Conservation (phyloP, 169 alveolate species). For the Plasmodium gallinaceum region DNA sequence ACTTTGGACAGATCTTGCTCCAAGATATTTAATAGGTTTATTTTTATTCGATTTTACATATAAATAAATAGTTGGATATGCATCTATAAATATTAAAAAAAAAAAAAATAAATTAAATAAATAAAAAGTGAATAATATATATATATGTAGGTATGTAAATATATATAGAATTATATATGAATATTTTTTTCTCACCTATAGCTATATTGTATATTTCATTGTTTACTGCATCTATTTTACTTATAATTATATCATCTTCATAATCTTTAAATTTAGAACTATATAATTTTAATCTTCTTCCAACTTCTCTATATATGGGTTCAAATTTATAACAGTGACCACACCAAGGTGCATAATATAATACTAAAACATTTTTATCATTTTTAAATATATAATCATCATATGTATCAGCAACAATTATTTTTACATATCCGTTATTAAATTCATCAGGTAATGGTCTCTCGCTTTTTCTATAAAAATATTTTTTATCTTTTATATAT, state of each 20-base stretch:
- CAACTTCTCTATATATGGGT: slow-evolving; percentile 91
- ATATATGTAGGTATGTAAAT: slow-evolving; percentile 1
- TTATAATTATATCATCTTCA: slow-evolving; percentile 46
- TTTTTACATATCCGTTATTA: slow-evolving; percentile 76
- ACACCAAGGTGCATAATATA: slow-evolving; percentile 96
- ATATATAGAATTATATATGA: neutral
- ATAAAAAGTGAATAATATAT: neutral
- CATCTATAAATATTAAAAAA: slow-evolving; percentile 32
- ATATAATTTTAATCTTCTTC: slow-evolving; percentile 60
- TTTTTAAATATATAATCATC: slow-evolving; percentile 86
- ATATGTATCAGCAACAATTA: slow-evolving; percentile 84
- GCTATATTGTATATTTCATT: slow-evolving; percentile 58
- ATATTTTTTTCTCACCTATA: slow-evolving; percentile 28
- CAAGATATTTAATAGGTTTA: slow-evolving; percentile 43
- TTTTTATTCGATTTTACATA: slow-evolving; percentile 45
- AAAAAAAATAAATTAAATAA: slow-evolving; percentile 10
- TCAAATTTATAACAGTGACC: slow-evolving; percentile 95
- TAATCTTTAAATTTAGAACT: slow-evolving; percentile 23
- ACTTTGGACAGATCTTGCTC: slow-evolving; percentile 35
- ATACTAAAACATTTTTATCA: slow-evolving; percentile 88
- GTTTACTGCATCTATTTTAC: slow-evolving; percentile 74
- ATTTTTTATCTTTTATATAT: slow-evolving; percentile 29
- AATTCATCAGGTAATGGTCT: slow-evolving; percentile 59
- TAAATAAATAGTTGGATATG: slow-evolving; percentile 80
- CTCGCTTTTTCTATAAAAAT: slow-evolving; percentile 72